These are phyloP conservation scores for Peronosclerospora sorghi DNA, from an alignment of 352 stramenopile species.

Conservation along the genomic window DNA sequence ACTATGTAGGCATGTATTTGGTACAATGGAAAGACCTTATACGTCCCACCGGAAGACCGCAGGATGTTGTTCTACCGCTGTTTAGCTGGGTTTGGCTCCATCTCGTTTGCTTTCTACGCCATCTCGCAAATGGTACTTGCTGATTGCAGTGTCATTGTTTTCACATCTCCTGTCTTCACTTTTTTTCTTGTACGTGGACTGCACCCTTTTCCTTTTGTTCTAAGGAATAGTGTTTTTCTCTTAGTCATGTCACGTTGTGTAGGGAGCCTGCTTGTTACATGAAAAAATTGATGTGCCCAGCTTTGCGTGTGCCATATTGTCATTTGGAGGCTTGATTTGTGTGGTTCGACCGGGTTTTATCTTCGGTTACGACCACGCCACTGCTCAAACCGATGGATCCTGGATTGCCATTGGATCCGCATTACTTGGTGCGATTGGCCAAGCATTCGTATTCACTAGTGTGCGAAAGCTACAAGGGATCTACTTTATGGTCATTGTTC, in stretches of 20 bases:
- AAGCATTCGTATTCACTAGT: slow-evolving; percentile 60
- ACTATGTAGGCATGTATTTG: slow-evolving; percentile 17
- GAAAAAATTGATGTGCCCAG: slow-evolving; percentile 34
- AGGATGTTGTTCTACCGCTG: slow-evolving; percentile 56
- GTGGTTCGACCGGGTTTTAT: slow-evolving; percentile 40
- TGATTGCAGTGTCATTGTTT: slow-evolving; percentile 61
- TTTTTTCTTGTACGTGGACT: slow-evolving; percentile 45
- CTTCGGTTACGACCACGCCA: slow-evolving; percentile 38
- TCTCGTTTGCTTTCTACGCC: slow-evolving; percentile 67
- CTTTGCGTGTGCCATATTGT: slow-evolving; percentile 30
- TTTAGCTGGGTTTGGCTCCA: slow-evolving; percentile 54
- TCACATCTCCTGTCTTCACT: slow-evolving; percentile 60
- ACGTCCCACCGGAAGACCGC: slow-evolving; percentile 36
- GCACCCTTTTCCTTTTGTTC: neutral
- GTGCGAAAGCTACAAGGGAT: slow-evolving; percentile 55
- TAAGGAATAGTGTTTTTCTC: too few species aligned
- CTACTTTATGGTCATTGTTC: slow-evolving; percentile 48
- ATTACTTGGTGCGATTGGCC: slow-evolving; percentile 41
- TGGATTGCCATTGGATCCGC: slow-evolving; percentile 40
- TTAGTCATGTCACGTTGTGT: neutral
- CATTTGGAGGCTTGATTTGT: slow-evolving; percentile 37
- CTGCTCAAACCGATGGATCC: slow-evolving; percentile 28
- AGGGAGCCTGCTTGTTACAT: slow-evolving; percentile 33
- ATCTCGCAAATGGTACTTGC: slow-evolving; percentile 72
- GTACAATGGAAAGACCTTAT: slow-evolving; percentile 39